These are phyloP conservation scores for Cinnamomum chago DNA, from an alignment of 164 flowering plant genomes.

Conservation along the genomic window DNA sequence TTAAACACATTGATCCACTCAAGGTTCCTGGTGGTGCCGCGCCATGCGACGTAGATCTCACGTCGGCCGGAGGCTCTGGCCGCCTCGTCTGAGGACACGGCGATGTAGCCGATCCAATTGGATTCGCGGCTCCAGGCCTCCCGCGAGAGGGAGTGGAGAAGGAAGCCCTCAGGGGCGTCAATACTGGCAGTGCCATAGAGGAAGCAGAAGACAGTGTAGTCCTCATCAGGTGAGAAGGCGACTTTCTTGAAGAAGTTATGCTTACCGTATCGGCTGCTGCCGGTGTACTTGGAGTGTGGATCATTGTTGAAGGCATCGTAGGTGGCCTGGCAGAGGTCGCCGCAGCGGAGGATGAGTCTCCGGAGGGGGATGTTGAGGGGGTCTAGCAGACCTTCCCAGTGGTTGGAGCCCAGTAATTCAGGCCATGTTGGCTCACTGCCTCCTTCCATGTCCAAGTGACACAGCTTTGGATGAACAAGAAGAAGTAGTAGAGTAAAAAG, in stretches of 20 bases:
- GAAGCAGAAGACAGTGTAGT: constrained; percentile 42
- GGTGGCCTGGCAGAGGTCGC: constrained; percentile 80
- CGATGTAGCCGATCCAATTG: constrained; percentile 92
- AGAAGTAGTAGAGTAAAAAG: too few species aligned
- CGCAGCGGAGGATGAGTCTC: constrained; percentile 68
- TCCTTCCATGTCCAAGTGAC: not conserved
- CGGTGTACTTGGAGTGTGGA: constrained; percentile 63
- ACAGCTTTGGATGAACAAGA: too few species aligned
- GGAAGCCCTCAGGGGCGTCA: constrained; percentile 38
- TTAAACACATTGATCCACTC: constrained; percentile 65
- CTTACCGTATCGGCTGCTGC: constrained; percentile 72
- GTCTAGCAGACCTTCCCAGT: constrained; percentile 61
- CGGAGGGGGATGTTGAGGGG: constrained; percentile 67
- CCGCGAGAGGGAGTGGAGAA: constrained; percentile 49
- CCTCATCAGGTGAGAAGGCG: constrained; percentile 23
- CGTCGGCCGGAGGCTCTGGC: constrained; percentile 47
- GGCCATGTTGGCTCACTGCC: constrained; percentile 42
- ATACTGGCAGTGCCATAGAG: constrained; percentile 69
- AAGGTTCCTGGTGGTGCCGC: constrained; percentile 56
- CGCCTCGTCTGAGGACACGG: constrained; percentile 48
- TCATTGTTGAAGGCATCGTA: constrained; percentile 92
- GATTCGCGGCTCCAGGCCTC: constrained; percentile 85
- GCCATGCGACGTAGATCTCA: constrained; percentile 66
- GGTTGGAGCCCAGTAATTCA: constrained; percentile 53
- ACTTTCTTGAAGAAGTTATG: constrained; percentile 47